phyloP scores from a whole-genome alignment of 805 yeast genomes.

The Kuraishia cidri region DNA sequence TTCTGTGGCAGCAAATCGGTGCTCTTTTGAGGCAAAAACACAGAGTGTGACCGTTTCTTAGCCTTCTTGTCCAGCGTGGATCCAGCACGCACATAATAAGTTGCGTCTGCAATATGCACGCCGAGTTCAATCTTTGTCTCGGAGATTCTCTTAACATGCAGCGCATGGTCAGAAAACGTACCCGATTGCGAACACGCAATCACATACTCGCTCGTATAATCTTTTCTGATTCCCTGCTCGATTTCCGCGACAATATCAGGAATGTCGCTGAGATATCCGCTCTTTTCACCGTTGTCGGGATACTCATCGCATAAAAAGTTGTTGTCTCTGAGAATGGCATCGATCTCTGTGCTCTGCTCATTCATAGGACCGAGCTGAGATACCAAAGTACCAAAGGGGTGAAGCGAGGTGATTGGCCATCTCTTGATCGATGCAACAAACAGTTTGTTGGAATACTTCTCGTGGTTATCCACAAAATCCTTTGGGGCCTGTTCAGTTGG shows the following conservation, averaged over 20 bases:
- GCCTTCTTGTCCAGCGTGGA: constrained; percentile 81
- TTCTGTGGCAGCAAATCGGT: constrained; percentile 61
- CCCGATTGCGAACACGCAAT: constrained; percentile 56
- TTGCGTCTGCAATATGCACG: constrained; percentile 76
- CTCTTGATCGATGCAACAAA: constrained; percentile 95
- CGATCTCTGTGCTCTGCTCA: constrained; percentile 71
- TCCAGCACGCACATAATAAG: constrained; percentile 64
- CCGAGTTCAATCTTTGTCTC: constrained; percentile 69
- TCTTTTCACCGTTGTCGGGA: constrained; percentile 28
- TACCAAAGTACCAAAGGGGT: constrained; percentile 93
- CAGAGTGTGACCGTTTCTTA: constrained; percentile 84
- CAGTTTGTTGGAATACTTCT: constrained; percentile 66
- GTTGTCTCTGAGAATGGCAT: constrained; percentile 82
- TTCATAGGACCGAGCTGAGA: constrained; percentile 79
- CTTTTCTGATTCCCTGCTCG: constrained; percentile 31
- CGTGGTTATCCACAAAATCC: constrained; percentile 91
- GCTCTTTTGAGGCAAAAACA: constrained; percentile 71
- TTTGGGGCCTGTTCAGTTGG: constrained; percentile 98
- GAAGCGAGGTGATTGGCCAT: constrained; percentile 98
- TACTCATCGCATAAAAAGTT: constrained; percentile 79
- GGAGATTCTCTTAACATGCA: constrained; percentile 62
- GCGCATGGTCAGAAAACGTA: constrained; percentile 62
- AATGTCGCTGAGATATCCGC: constrained; percentile 22
- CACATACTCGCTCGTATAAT: constrained; percentile 50
- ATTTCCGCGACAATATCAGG: constrained; percentile 18